A percentile compares a stretch with the other conserved stretches of the same genome.
Evolutionary conservation across 2,329 filamentous ascomycete genomes (phyloP).

Genomic region (Dothistroma septosporum): DNA sequence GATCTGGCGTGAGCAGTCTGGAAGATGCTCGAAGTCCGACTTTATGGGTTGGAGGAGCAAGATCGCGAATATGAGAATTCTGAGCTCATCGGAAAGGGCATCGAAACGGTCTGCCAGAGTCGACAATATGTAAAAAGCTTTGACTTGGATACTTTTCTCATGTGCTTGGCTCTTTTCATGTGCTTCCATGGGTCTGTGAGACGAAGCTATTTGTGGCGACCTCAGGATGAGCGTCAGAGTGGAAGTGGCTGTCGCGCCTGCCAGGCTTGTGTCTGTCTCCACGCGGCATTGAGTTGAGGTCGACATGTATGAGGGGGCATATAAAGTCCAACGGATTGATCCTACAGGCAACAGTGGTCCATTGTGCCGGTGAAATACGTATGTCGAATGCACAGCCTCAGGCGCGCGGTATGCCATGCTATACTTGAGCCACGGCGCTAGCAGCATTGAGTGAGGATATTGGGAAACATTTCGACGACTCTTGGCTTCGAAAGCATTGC

Average conservation of each 20-base stretch:
- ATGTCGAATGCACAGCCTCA: not conserved
- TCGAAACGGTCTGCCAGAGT: slow-evolving; percentile 17
- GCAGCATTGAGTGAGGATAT: not conserved
- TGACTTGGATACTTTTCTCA: slow-evolving; percentile 4
- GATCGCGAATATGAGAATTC: slow-evolving; percentile 16
- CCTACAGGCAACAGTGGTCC: not conserved
- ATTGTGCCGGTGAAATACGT: not conserved
- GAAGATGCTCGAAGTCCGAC: slow-evolving; percentile 11
- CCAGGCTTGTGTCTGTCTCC: not conserved
- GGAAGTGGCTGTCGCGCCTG: not conserved
- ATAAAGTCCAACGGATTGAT: not conserved
- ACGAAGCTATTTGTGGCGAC: too few species aligned
- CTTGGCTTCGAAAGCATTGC: not conserved
- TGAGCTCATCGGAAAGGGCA: slow-evolving; percentile 17
- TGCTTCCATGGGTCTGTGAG: too few species aligned
- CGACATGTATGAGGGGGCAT: not conserved
- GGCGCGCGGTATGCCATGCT: not conserved
- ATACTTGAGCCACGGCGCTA: not conserved
- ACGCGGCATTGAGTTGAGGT: not conserved
- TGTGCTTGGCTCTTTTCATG: not conserved
- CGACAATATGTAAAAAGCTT: not conserved
- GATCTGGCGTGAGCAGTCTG: slow-evolving; percentile 6
- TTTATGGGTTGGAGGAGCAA: slow-evolving; percentile 15
- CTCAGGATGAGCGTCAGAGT: slow-evolving; percentile 18
- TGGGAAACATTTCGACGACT: not conserved